phyloP scores from a whole-genome alignment of 257 asterid genomes.

The Penstemon eatonii region DNA sequence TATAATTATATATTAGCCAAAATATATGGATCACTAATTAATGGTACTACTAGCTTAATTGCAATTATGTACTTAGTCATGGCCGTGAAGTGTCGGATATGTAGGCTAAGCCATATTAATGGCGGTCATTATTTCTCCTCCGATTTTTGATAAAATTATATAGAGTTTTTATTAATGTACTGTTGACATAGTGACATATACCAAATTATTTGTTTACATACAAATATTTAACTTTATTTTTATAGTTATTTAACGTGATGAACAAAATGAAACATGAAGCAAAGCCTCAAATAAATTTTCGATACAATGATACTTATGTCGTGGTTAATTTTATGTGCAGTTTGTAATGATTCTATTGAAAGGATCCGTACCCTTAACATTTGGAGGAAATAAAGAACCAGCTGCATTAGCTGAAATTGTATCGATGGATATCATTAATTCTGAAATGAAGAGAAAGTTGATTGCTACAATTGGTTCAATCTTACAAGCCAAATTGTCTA shows the following conservation, averaged over 20 bases:
- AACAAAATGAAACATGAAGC: too few relatives aligned
- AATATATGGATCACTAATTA: not conserved
- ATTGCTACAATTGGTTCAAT: constrained; percentile 4
- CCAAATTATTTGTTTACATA: too few relatives aligned
- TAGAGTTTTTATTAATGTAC: not conserved
- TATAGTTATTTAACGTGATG: too few relatives aligned
- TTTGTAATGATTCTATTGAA: constrained; percentile 77
- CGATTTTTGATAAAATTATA: too few relatives aligned
- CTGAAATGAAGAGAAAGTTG: constrained; percentile 55
- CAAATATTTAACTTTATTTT: too few relatives aligned
- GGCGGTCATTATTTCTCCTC: not conserved
- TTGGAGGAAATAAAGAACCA: constrained; percentile 77
- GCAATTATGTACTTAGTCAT: not conserved
- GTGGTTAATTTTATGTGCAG: constrained; percentile 26
- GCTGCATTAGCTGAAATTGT: constrained; percentile 81
- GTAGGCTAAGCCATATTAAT: too few relatives aligned
- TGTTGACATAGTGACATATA: too few relatives aligned
- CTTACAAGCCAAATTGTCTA: not conserved
- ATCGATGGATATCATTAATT: constrained; percentile 59
- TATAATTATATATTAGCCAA: too few relatives aligned
- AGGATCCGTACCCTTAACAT: constrained; percentile 63
- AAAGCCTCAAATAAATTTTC: too few relatives aligned
- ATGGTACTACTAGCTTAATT: not conserved
- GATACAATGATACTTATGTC: not conserved
- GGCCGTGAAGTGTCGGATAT: too few relatives aligned